Evolutionary conservation across 305 asterid genomes (phyloP).

Genomic region (Fraxinus latifolia): DNA sequence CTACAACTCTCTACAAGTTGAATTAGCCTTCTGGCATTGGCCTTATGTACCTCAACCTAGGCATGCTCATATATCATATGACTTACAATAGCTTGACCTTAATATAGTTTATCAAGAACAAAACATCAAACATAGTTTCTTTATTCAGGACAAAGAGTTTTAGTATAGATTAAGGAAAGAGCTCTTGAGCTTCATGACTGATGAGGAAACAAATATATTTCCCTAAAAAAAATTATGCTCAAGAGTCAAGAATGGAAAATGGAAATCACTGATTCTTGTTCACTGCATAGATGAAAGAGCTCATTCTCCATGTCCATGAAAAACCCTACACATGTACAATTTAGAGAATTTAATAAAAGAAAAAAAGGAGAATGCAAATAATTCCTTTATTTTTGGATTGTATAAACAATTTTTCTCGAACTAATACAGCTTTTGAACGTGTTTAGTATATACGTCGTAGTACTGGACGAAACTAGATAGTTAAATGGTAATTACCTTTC

Average conservation of each 20-base stretch:
- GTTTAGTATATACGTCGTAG: too few relatives aligned
- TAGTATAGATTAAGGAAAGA: not conserved
- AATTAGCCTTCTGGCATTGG: not conserved
- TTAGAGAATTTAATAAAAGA: not conserved
- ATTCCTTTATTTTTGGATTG: not conserved
- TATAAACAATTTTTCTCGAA: not conserved
- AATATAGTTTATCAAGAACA: not conserved
- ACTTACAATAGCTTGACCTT: not conserved
- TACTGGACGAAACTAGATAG: not conserved
- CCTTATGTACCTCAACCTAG: not conserved
- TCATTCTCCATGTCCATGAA: not conserved
- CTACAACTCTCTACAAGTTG: not conserved
- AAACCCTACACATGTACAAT: not conserved
- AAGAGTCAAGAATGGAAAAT: not conserved
- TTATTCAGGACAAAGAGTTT: not conserved
- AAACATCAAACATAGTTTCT: not conserved
- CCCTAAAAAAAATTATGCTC: too few relatives aligned
- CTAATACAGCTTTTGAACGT: not conserved
- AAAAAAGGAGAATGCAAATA: not conserved
- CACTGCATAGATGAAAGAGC: not conserved
- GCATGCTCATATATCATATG: not conserved
- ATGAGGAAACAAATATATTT: too few relatives aligned
- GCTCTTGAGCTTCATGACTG: not conserved
- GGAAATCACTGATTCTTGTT: not conserved
- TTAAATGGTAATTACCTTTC: not conserved